Conservation (phyloP, 768 basidiomycete genomes). For the Rubroboletus satanas region DNA sequence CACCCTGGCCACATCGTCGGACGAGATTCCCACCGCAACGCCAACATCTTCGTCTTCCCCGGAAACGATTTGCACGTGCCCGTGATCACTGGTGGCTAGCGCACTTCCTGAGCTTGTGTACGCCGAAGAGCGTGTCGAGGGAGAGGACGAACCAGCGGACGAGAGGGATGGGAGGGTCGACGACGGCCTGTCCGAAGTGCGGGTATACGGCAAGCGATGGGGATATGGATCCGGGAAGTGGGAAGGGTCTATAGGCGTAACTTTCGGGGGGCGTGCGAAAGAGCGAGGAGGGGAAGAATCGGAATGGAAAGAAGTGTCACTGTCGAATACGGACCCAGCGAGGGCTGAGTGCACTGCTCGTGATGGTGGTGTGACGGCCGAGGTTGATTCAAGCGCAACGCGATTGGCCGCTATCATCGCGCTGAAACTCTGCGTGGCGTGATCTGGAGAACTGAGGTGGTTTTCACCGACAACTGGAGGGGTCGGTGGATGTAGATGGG, state of each 20-base stretch:
- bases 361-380: conserved; percentile 23
- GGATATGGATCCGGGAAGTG: conserved; percentile 74
- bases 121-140: conserved; percentile 72
- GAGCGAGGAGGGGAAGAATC: conserved; percentile 34
- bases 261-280: conserved; percentile 45
- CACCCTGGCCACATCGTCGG: conserved; percentile 62
- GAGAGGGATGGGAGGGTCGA: conserved; percentile 57
- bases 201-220: conserved; percentile 48
- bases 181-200: conserved; percentile 31
- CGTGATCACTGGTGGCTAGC: conserved; percentile 55
- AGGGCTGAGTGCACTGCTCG: conserved; percentile 28
- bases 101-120: conserved; percentile 72
- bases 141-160: conserved; percentile 65
- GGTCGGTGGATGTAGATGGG: conserved; percentile 40
- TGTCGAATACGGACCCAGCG: conserved; percentile 39
- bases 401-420: conserved; percentile 21
- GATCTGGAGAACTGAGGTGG: conserved; percentile 25
- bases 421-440: conserved; percentile 11
- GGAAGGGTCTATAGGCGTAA: conserved; percentile 52
- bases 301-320: conserved; percentile 36
- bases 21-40: conserved; percentile 55
- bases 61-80: conserved; percentile 62
- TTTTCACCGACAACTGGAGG: conserved; percentile 29
- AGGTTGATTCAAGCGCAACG: conserved; percentile 10
- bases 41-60: conserved; percentile 52